phyloP scores from a whole-genome alignment of 192 early-diverging fungal genomes.

The Backusella tuberculispora region DNA sequence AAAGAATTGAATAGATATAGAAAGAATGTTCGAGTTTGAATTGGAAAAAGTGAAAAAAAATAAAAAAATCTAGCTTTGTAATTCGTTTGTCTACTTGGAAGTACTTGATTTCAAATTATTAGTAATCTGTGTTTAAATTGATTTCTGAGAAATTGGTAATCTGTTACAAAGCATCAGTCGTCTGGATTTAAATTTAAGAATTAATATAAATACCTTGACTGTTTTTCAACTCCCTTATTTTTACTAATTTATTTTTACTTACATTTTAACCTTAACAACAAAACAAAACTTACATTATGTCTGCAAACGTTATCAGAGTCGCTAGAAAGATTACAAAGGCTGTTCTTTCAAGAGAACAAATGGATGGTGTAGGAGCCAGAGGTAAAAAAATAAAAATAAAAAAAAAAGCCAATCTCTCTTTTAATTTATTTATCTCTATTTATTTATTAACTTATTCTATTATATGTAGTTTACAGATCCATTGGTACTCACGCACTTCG shows the following conservation, averaged over 20 bases:
- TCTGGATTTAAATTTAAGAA: neutral
- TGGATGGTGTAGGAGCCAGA: no score
- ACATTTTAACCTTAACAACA: neutral
- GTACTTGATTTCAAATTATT: neutral
- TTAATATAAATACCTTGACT: neutral
- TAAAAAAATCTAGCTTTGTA: neutral
- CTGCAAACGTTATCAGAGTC: constrained; percentile 11
- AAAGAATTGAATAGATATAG: no score
- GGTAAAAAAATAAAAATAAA: constrained; percentile 5
- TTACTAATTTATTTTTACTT: neutral
- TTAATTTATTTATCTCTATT: neutral
- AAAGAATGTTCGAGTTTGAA: no score
- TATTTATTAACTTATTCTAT: neutral
- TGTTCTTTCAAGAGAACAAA: constrained; percentile 52
- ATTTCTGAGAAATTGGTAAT: neutral
- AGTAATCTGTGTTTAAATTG: neutral
- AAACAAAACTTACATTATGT: neutral
- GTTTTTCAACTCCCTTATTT: neutral
- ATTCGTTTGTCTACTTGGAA: no score
- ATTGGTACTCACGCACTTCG: no score
- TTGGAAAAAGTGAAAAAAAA: neutral
- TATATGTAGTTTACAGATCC: constrained; percentile 65
- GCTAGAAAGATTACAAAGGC: constrained; percentile 48
- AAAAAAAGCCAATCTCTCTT: no score
- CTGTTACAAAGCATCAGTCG: neutral